phyloP scores from a whole-genome alignment of 2,329 filamentous ascomycete genomes.

The Fusarium mexicanum region DNA sequence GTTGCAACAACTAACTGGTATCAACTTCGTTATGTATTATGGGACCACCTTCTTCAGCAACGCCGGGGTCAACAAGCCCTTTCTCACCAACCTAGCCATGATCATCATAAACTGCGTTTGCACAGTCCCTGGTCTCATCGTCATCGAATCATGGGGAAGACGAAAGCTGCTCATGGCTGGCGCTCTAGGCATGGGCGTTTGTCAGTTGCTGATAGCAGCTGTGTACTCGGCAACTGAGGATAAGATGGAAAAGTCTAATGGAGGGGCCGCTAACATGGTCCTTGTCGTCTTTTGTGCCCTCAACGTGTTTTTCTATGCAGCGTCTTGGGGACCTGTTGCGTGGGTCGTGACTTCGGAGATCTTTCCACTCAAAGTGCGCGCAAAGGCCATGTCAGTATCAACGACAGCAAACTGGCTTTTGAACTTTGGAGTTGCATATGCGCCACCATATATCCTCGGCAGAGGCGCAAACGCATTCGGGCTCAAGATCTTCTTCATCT shows the following conservation, averaged over 20 bases:
- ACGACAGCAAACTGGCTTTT: conserved; percentile 81
- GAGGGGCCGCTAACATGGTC: conserved; percentile 63
- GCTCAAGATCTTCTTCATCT: conserved; percentile 81
- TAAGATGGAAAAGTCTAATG: conserved; percentile 42
- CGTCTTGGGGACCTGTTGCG: conserved; percentile 78
- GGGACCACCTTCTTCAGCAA: conserved; percentile 76
- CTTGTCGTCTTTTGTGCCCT: conserved; percentile 72
- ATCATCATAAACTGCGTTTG: conserved; percentile 80
- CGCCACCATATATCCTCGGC: conserved; percentile 80
- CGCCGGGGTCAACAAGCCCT: conserved; percentile 69
- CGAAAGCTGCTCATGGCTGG: conserved; percentile 78
- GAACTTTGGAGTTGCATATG: conserved; percentile 86
- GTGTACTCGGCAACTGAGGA: conserved; percentile 60
- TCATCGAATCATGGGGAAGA: conserved; percentile 81
- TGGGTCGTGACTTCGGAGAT: conserved; percentile 81
- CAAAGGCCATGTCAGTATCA: conserved; percentile 78
- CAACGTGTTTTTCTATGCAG: conserved; percentile 83
- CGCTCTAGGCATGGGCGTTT: conserved; percentile 76
- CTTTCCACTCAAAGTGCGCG: conserved; percentile 74
- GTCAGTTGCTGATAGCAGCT: conserved; percentile 70
- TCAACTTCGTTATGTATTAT: conserved; percentile 83
- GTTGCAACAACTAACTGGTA: conserved; percentile 80
- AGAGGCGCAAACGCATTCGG: conserved; percentile 74
- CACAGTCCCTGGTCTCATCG: conserved; percentile 77
- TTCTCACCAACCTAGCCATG: conserved; percentile 77